Base-by-base conservation (phyloP, 164 flowering plant genomes). In the Piper longum region DNA sequence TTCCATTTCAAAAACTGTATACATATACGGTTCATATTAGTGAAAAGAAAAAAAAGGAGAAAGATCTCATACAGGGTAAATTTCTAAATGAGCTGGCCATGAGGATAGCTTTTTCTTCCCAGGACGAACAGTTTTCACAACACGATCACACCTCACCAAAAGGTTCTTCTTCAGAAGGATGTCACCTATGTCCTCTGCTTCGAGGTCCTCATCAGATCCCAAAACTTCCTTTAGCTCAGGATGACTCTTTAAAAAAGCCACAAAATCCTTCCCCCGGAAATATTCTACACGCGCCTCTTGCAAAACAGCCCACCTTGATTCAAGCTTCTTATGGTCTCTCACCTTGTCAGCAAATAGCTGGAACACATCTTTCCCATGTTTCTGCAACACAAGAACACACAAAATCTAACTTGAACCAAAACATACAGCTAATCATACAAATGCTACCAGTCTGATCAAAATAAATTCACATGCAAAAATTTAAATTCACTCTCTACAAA, bases 21-120 rank as follows among this genome's bases (percentile, higher is more conserved):
- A 45, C 12, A 6, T 45, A 3, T 1, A 45, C 12, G 7, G 52
- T 45, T 45, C 1, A 12, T 9, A 9, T 14, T 48, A 48, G 52
- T 48, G 52, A 14, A 48, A 48, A 48, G 7, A 9, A 48, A 1
- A 8, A 48, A 61, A 61, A 16, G 54, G 42, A 5, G 45, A 12
- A 40, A 41, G 51, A 44, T 11, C 56, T 77, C 96, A 77, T 75
- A 93, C 98, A 64, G 86, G 80, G 65, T 73, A 88, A 43, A 93
- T 87, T 81, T 93, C 98, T 69, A 93, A 69, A 78, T 93, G 96
- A 36, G 97, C 98, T 14, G 98, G 97, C 97, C 97, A 93, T 36
- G 92, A 86, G 36, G 98, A 93, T 67, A 93, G 68, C 77, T 93
- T 93, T 73, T 77, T 90, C 87, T 93, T 93, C 65, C 98, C 98